Evolutionary conservation across 2,329 filamentous ascomycete species (phyloP).

Genomic region (Malbranchea cinnamomea): DNA sequence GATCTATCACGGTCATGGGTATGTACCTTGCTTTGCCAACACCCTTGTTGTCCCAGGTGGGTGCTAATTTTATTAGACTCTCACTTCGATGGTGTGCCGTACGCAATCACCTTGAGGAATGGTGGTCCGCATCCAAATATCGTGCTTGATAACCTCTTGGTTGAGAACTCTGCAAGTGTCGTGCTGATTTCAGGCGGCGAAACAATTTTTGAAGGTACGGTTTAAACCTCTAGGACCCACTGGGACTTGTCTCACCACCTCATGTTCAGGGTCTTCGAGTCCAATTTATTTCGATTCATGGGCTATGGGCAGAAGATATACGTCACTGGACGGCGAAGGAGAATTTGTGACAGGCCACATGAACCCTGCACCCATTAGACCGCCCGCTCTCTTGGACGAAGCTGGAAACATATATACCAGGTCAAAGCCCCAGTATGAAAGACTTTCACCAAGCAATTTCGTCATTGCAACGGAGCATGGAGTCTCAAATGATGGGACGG

Average conservation of each 20-base stretch:
- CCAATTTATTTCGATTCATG: slow-evolving; percentile 3
- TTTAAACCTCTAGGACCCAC: too few relatives aligned
- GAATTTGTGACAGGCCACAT: slow-evolving; percentile 1
- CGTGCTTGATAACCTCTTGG: slow-evolving; percentile 36
- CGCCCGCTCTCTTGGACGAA: neutral
- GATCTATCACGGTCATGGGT: slow-evolving; percentile 3
- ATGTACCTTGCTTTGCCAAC: too few relatives aligned
- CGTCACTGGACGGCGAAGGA: too few relatives aligned
- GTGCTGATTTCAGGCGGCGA: slow-evolving; percentile 12
- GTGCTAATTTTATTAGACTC: slow-evolving; percentile 22
- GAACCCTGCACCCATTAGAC: slow-evolving; percentile 3
- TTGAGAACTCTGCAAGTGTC: slow-evolving; percentile 30
- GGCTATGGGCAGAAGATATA: slow-evolving; percentile 5
- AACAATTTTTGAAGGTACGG: slow-evolving; percentile 1
- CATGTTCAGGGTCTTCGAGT: too few relatives aligned
- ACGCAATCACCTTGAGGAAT: too few relatives aligned
- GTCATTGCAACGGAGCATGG: slow-evolving; percentile 4
- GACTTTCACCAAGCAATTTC: slow-evolving; percentile 1
- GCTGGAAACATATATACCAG: slow-evolving; percentile 3
- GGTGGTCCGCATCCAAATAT: slow-evolving; percentile 2
- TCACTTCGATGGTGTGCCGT: slow-evolving; percentile 1
- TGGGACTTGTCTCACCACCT: too few relatives aligned
- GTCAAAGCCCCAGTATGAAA: slow-evolving; percentile 5
- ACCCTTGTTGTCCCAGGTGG: too few relatives aligned
- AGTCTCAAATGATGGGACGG: slow-evolving; percentile 4